Conservation (phyloP, 2,329 filamentous ascomycete genomes). For the Fusarium sororula region DNA sequence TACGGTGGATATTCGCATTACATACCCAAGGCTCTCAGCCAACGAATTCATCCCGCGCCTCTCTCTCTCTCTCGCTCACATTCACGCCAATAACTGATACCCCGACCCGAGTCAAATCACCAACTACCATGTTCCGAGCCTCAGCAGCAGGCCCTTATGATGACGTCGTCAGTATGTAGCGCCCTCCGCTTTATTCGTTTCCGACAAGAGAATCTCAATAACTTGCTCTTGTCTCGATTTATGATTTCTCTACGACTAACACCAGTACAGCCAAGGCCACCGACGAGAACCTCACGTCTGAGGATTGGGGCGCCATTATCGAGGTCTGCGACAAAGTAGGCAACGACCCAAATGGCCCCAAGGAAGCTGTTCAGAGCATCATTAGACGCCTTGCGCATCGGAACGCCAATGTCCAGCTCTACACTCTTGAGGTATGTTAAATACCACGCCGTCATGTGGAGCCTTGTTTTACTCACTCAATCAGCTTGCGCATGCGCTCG, state of each 20-base stretch:
- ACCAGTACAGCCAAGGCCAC: conserved; percentile 73
- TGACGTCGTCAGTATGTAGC: conserved; percentile 64
- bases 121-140: conserved; percentile 65
- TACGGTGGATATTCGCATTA: conserved; percentile 7
- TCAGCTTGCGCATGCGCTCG: conserved; percentile 87
- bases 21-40: conserved; percentile 16
- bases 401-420: conserved; percentile 95
- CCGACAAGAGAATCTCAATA: background rate
- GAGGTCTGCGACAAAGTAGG: conserved; percentile 70
- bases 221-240: background rate
- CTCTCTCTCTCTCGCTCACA: background rate
- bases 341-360: conserved; percentile 67
- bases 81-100: conserved; percentile 16
- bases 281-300: conserved; percentile 94
- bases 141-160: conserved; percentile 67
- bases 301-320: conserved; percentile 74
- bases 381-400: conserved; percentile 92
- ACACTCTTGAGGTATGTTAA: conserved; percentile 81
- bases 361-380: conserved; percentile 87
- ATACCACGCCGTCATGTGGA: background rate
- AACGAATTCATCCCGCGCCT: conserved; percentile 1
- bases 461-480: background rate
- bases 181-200: background rate
- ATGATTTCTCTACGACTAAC: conserved; percentile 23
- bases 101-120: background rate